Conservation (phyloP, 345 rosid species). For the Hibiscus mutabilis region DNA sequence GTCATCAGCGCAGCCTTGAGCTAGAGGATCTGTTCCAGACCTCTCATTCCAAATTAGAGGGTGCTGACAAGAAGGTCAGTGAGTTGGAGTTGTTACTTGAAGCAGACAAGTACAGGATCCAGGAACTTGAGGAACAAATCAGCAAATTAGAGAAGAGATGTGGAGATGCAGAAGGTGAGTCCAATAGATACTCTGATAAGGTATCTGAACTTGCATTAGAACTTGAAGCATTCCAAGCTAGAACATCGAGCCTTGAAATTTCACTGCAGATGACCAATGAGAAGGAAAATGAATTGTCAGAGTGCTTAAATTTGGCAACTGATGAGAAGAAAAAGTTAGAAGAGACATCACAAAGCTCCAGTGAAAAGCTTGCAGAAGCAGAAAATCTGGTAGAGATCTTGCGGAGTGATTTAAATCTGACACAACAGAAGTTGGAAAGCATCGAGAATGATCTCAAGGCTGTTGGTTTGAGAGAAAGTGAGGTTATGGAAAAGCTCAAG, state of each 20-base stretch:
- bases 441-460: constrained; percentile 60
- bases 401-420: constrained; percentile 55
- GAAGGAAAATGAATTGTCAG: constrained; percentile 57
- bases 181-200: constrained; percentile 41
- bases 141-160: constrained; percentile 60
- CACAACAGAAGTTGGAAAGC: constrained; percentile 56
- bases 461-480: constrained; percentile 58
- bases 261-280: constrained; percentile 53
- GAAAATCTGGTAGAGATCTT: constrained; percentile 60
- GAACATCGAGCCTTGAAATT: constrained; percentile 60
- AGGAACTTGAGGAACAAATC: constrained; percentile 84
- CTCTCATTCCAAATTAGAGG: constrained; percentile 65
- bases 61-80: constrained; percentile 53
- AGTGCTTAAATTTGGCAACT: constrained; percentile 39
- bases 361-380: constrained; percentile 52
- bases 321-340: constrained; percentile 71
- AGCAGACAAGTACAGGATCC: constrained; percentile 76
- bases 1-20: constrained; percentile 62
- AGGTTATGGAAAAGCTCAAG: constrained; percentile 64
- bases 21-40: constrained; percentile 58
- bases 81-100: constrained; percentile 86
- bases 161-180: constrained; percentile 57
- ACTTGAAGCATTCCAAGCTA: constrained; percentile 63
- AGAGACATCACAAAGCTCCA: constrained; percentile 43
- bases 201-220: constrained; percentile 61